Evolutionary conservation across 306 rosid species (phyloP).

Genomic region (Gastrolobium bilobum): DNA sequence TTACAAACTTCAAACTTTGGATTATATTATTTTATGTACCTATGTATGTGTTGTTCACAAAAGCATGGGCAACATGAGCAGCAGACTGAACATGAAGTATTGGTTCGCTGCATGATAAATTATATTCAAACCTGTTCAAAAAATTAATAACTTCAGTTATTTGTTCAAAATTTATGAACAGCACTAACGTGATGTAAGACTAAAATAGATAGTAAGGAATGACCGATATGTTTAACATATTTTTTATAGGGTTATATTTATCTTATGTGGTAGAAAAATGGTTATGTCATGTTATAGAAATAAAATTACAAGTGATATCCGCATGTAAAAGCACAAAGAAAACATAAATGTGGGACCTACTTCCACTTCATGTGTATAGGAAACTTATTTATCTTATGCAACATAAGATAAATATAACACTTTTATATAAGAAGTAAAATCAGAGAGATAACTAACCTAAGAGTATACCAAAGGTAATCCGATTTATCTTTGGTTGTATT

Average conservation of each 20-base stretch:
- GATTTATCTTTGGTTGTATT: conserved; percentile 75
- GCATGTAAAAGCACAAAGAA: too few relatives aligned
- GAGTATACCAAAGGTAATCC: conserved; percentile 80
- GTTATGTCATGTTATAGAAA: too few relatives aligned
- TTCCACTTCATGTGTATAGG: too few relatives aligned
- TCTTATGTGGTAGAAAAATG: too few relatives aligned
- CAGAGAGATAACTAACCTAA: conserved; percentile 56
- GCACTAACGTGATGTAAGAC: background rate
- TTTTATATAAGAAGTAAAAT: background rate
- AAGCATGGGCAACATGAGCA: conserved; percentile 75
- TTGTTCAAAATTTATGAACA: conserved; percentile 32
- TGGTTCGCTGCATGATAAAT: conserved; percentile 65
- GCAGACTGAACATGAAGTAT: conserved; percentile 58
- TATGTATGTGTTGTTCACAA: conserved; percentile 50
- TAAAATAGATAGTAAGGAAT: background rate
- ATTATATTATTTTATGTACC: conserved; percentile 53
- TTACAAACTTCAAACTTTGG: conserved; percentile 10
- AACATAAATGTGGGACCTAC: too few relatives aligned
- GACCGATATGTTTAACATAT: background rate
- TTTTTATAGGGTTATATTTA: background rate
- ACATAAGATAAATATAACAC: background rate
- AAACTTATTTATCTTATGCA: too few relatives aligned
- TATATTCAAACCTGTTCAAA: conserved; percentile 61
- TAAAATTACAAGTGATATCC: too few relatives aligned
- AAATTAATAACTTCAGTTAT: conserved; percentile 22